These are phyloP conservation scores for Lentinula boryana DNA, from an alignment of 768 basidiomycete species.

Conservation along the genomic window DNA sequence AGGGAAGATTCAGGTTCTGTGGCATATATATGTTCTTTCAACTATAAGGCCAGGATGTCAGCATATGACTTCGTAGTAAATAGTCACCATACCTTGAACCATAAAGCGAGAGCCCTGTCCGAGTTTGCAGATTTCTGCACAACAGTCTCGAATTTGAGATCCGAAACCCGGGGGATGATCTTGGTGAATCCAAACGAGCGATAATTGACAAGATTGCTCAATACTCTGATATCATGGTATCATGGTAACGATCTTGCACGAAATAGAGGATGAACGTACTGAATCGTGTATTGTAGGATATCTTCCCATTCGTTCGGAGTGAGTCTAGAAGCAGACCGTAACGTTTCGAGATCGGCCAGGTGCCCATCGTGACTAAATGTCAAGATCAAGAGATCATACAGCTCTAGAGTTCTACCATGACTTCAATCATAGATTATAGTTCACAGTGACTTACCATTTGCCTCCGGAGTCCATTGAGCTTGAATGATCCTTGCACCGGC, in stretches of 20 bases:
- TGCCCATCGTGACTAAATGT: slow-evolving; percentile 58
- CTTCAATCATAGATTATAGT: not conserved
- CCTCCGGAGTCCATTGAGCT: slow-evolving; percentile 77
- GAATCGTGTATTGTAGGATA: slow-evolving; percentile 64
- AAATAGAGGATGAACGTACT: slow-evolving; percentile 37
- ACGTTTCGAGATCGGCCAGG: slow-evolving; percentile 47
- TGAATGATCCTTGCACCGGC: slow-evolving; percentile 81
- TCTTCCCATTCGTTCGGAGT: slow-evolving; percentile 59
- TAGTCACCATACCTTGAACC: slow-evolving; percentile 42
- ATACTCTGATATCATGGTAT: slow-evolving; percentile 15
- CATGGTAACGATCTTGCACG: not conserved
- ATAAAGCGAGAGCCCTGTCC: slow-evolving; percentile 49
- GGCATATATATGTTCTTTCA: slow-evolving; percentile 73
- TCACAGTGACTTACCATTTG: slow-evolving; percentile 19
- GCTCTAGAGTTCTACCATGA: slow-evolving; percentile 31
- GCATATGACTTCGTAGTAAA: not conserved
- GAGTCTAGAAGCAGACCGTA: slow-evolving; percentile 51
- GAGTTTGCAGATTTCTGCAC: slow-evolving; percentile 57
- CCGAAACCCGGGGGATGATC: slow-evolving; percentile 66
- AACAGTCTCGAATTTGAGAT: slow-evolving; percentile 57
- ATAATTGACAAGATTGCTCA: slow-evolving; percentile 70
- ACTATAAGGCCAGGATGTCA: slow-evolving; percentile 28
- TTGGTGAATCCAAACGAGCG: slow-evolving; percentile 83
- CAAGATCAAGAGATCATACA: slow-evolving; percentile 68
- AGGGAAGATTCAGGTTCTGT: slow-evolving; percentile 56